Percentiles rank a stretch among this genome's conserved stretches.
phyloP scores from a whole-genome alignment of 2,329 filamentous ascomycete genomes.

The Pseudocercospora crystallina region DNA sequence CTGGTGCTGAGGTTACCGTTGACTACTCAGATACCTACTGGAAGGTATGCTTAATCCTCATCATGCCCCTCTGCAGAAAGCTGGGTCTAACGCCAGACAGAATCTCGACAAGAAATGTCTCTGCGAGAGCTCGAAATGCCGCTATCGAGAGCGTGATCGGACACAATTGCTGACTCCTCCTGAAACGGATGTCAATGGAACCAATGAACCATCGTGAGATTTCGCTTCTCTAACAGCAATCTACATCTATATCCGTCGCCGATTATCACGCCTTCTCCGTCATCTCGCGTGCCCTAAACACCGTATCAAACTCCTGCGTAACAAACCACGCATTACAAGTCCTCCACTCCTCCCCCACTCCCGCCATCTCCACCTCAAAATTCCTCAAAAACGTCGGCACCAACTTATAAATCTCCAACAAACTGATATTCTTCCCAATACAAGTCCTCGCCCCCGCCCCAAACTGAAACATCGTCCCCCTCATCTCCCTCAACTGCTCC shows the following conservation, averaged over 20 bases:
- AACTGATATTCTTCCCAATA: slow-evolving; percentile 55
- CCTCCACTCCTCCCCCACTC: slow-evolving; percentile 44
- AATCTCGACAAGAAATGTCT: slow-evolving; percentile 56
- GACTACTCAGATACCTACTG: slow-evolving; percentile 61
- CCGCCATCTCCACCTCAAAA: slow-evolving; percentile 58
- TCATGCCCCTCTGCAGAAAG: no score
- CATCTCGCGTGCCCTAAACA: slow-evolving; percentile 38
- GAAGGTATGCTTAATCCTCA: slow-evolving; percentile 32
- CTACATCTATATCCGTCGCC: slow-evolving; percentile 7
- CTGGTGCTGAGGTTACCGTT: slow-evolving; percentile 57
- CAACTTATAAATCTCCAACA: slow-evolving; percentile 53
- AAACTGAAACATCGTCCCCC: slow-evolving; percentile 70
- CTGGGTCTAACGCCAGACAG: background rate
- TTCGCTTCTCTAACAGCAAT: background rate
- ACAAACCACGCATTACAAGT: slow-evolving; percentile 58
- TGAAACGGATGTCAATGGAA: background rate
- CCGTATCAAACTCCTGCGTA: slow-evolving; percentile 46
- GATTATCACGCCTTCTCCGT: slow-evolving; percentile 1
- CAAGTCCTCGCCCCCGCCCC: slow-evolving; percentile 70
- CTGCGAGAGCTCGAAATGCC: slow-evolving; percentile 55
- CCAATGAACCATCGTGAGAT: background rate
- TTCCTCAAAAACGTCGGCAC: slow-evolving; percentile 60
- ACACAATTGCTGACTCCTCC: slow-evolving; percentile 12
- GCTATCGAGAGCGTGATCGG: slow-evolving; percentile 37
- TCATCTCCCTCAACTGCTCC: slow-evolving; percentile 64